phyloP scores from a whole-genome alignment of 768 basidiomycete species.

The Termitomyces sp. region DNA sequence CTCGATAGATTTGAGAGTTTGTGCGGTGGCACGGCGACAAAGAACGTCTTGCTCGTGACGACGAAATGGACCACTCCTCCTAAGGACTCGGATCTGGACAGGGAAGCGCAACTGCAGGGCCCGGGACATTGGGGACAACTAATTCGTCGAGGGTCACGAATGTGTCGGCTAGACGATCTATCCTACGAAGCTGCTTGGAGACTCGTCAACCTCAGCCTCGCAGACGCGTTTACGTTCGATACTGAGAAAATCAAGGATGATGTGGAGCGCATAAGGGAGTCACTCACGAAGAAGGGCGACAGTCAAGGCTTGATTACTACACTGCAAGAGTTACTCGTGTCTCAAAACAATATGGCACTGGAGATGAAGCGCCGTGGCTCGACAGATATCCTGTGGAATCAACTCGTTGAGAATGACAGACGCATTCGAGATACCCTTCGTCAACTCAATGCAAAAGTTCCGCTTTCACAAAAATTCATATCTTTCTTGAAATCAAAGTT shows the following conservation, averaged over 20 bases:
- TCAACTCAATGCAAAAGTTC: conserved; percentile 7
- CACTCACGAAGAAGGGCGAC: conserved; percentile 4
- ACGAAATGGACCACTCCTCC: conserved; percentile 11
- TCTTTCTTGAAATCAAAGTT: conserved; percentile 6
- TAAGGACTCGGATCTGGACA: conserved; percentile 1
- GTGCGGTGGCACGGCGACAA: conserved; percentile 6
- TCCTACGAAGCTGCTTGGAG: conserved; percentile 10
- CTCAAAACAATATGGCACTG: conserved; percentile 6
- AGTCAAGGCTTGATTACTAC: conserved; percentile 1
- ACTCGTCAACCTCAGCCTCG: conserved; percentile 10
- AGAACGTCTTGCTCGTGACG: conserved; percentile 11
- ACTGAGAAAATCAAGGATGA: conserved; percentile 8
- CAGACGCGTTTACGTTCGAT: conserved; percentile 8
- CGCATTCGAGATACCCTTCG: conserved; percentile 9
- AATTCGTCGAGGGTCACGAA: conserved; percentile 8
- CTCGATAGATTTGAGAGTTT: conserved; percentile 8
- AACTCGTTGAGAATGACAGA: conserved; percentile 9
- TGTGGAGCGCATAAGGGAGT: conserved; percentile 3
- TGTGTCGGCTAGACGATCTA: conserved; percentile 9
- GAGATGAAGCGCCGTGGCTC: conserved; percentile 7
- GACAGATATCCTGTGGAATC: conserved; percentile 8
- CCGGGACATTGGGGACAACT: conserved; percentile 9
- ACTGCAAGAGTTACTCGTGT: not conserved
- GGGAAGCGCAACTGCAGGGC: conserved; percentile 1
- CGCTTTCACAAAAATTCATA: conserved; percentile 8